phyloP scores from a whole-genome alignment of 768 basidiomycete genomes.

The Pulveroboletus sp. region DNA sequence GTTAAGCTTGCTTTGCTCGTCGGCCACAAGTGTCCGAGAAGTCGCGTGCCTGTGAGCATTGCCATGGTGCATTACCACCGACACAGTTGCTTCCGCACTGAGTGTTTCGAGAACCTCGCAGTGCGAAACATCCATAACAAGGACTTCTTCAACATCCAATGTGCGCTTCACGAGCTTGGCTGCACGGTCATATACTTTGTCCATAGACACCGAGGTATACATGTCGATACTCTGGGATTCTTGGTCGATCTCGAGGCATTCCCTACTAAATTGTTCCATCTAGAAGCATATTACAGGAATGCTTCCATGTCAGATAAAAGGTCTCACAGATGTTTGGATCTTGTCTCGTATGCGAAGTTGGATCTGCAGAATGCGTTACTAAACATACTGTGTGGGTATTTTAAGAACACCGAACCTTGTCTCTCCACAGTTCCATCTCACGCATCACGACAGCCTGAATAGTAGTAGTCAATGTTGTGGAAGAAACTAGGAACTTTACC shows the following conservation, averaged over 20 bases:
- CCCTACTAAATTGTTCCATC: slow-evolving; percentile 96
- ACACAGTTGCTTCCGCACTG: slow-evolving; percentile 55
- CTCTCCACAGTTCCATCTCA: slow-evolving; percentile 94
- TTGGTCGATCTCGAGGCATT: slow-evolving; percentile 87
- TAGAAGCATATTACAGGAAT: slow-evolving; percentile 24
- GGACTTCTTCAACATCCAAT: slow-evolving; percentile 87
- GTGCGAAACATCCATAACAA: slow-evolving; percentile 90
- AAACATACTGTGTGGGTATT: not conserved
- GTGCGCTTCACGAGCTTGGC: slow-evolving; percentile 87
- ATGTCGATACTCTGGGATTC: slow-evolving; percentile 26
- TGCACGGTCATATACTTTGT: slow-evolving; percentile 87
- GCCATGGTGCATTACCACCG: slow-evolving; percentile 70
- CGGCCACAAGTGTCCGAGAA: slow-evolving; percentile 54
- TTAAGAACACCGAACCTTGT: slow-evolving; percentile 56
- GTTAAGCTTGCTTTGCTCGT: slow-evolving; percentile 74
- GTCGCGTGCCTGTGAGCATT: slow-evolving; percentile 52
- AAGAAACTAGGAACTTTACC: slow-evolving; percentile 10
- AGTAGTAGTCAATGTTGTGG: slow-evolving; percentile 3
- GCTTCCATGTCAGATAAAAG: not conserved
- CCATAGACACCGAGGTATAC: slow-evolving; percentile 55
- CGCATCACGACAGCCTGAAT: slow-evolving; percentile 79
- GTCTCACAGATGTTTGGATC: slow-evolving; percentile 81
- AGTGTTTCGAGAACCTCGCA: slow-evolving; percentile 82
- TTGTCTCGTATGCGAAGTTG: slow-evolving; percentile 87
- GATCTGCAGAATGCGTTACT: slow-evolving; percentile 45